Base-by-base conservation (phyloP, 805 yeast genomes). In the Ogataea haglerorum region DNA sequence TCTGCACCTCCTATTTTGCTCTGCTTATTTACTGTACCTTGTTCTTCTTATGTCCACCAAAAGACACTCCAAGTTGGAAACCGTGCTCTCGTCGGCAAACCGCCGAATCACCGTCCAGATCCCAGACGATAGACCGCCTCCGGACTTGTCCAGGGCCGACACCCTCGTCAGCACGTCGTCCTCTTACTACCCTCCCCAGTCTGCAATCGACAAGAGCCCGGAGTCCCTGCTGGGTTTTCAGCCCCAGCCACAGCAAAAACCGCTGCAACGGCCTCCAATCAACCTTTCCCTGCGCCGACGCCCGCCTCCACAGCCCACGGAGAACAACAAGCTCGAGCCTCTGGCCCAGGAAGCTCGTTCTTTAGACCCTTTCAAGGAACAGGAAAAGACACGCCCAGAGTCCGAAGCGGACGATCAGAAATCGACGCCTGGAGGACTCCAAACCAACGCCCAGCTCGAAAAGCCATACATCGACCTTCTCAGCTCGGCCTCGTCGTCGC, bases 221-320 rank as follows among this genome's bases (percentile, higher is more conserved):
- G n/a, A 9, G 12, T 7, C 19, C 8, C 13, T 17, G 12, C 14
- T 6, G 17, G 31, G n/a, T 16, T 13, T 9, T n/a, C 33, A 22
- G 13, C 5, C 24, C 5, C 12, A 1, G 10, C 19, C 33, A 6
- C 21, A 27, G 27, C 16, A 28, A 29, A 29, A 42, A 36, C 52
- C 56, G 1, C 13, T 48, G 10, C 40, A 42, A 12, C 43, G 41
- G 13, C 48, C 53, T 4, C 48, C 50, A 3, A 38, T 45, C 2
- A 40, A 50, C 18, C 35, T 53, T 10, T 27, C 45, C 2, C 36
- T 42, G 26, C 47, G 52, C 29, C 39, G 54, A 30, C 38, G 42
- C 16, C 56, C 58, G 5, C 56, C 56, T 7, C 54, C 51, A 6
- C 9, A 17, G 27, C 37, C 39, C 14, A 7, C 14, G 29, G 17